A percentile compares a stretch with the other conserved stretches of the same genome.
These are phyloP conservation scores for Knoxia roxburghii DNA, from an alignment of 257 asterid genomes.

Conservation along the genomic window DNA sequence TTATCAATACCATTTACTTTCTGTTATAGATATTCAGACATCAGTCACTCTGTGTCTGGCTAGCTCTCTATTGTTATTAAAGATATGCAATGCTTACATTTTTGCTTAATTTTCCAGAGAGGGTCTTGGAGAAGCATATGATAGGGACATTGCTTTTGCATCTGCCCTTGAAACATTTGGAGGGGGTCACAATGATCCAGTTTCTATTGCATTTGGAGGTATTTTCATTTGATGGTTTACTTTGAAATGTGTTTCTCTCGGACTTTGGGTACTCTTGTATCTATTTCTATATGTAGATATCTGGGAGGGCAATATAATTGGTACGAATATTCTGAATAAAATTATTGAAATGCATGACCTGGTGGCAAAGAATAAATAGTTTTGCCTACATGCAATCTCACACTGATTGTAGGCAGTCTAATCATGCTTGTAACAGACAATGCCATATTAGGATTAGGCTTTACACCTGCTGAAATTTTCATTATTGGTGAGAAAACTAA, in stretches of 20 bases:
- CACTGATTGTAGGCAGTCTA: too few relatives aligned
- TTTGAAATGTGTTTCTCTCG: not conserved
- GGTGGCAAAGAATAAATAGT: not conserved
- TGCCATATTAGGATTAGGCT: not conserved
- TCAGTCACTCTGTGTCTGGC: not conserved
- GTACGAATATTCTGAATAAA: not conserved
- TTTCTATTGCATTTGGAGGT: conserved; percentile 89
- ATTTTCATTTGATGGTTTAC: conserved; percentile 13
- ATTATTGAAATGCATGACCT: not conserved
- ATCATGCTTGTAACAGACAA: not conserved
- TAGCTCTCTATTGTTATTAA: not conserved
- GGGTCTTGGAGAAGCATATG: conserved; percentile 96
- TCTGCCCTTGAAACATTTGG: conserved; percentile 78
- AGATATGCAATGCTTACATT: conserved; percentile 8
- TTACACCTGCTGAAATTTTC: not conserved
- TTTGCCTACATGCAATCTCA: too few relatives aligned
- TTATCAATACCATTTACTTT: too few relatives aligned
- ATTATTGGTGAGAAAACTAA: not conserved
- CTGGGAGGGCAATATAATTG: not conserved
- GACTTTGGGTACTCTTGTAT: not conserved
- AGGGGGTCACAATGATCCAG: conserved; percentile 83
- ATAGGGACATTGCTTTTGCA: conserved; percentile 86
- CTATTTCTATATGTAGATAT: not conserved
- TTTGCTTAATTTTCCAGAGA: conserved; percentile 51
- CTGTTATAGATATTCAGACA: not conserved